phyloP scores from a whole-genome alignment of 768 basidiomycete species.

The Nidula microcarpa region DNA sequence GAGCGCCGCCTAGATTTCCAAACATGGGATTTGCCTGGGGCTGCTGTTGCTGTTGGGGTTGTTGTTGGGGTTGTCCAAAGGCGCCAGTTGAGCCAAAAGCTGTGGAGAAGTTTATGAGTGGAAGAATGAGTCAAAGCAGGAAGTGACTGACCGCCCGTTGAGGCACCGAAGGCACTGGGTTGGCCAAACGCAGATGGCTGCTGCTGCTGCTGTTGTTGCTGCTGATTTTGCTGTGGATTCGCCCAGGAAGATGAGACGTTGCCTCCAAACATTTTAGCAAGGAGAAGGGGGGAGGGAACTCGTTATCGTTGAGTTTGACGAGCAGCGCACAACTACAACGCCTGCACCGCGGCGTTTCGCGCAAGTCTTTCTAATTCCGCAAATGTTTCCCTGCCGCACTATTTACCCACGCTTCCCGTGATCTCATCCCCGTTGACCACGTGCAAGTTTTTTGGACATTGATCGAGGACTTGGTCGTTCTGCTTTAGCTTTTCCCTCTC shows the following conservation, averaged over 20 bases:
- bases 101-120: conserved; percentile 23
- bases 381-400: neutral
- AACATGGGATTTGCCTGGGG: conserved; percentile 79
- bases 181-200: conserved; percentile 13
- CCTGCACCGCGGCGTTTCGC: neutral
- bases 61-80: conserved; percentile 60
- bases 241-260: conserved; percentile 56
- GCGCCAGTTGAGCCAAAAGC: conserved; percentile 53
- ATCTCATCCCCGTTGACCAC: conserved; percentile 15
- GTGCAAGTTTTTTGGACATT: conserved; percentile 26
- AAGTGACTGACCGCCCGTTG: conserved; percentile 33
- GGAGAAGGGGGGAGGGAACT: neutral
- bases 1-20: conserved; percentile 47
- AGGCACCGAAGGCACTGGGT: conserved; percentile 23
- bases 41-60: conserved; percentile 61
- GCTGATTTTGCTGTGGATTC: conserved; percentile 63
- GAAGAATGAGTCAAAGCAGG: conserved; percentile 13
- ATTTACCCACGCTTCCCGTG: conserved; percentile 12
- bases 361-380: conserved; percentile 28
- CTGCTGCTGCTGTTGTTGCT: conserved; percentile 53
- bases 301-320: conserved; percentile 4
- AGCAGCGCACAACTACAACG: conserved; percentile 7
- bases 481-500: neutral
- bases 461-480: neutral
- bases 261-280: conserved; percentile 51